A percentile compares a stretch with the other conserved stretches of the same genome.
Evolutionary conservation across 495 filamentous ascomycete species (phyloP).

Genomic region (Penicillium tannophilum): DNA sequence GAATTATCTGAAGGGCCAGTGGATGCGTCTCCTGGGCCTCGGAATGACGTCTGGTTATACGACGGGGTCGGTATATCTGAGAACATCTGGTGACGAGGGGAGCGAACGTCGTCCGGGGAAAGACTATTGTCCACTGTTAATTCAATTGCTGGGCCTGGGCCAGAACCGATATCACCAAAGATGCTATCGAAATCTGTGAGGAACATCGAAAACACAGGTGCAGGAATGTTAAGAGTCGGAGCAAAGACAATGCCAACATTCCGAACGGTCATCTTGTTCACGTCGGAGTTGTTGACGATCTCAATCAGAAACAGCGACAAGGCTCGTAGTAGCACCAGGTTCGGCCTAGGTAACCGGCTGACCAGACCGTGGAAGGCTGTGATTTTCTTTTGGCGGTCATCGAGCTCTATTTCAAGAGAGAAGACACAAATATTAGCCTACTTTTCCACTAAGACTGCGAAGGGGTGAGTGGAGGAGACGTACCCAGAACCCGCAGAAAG

Average conservation of each 20-base stretch:
- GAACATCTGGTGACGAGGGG: conserved; percentile 69
- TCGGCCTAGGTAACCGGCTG: conserved; percentile 76
- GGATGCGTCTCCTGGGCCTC: conserved; percentile 21
- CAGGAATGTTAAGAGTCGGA: conserved; percentile 96
- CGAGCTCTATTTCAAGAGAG: conserved; percentile 49
- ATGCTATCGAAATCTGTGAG: conserved; percentile 87
- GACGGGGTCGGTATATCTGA: conserved; percentile 67
- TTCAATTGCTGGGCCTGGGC: conserved; percentile 35
- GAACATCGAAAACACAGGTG: conserved; percentile 91
- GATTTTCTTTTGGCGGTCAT: conserved; percentile 75
- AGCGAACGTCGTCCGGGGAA: conserved; percentile 62
- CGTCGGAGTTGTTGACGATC: conserved; percentile 83
- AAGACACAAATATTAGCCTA: conserved; percentile 11
- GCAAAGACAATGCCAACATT: conserved; percentile 99
- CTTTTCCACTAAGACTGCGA: background rate
- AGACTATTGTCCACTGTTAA: conserved; percentile 46
- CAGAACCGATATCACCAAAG: conserved; percentile 60
- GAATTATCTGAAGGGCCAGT: conserved; percentile 20
- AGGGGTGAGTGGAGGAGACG: conserved; percentile 25
- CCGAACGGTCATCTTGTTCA: conserved; percentile 97
- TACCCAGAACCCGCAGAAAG: conserved; percentile 83
- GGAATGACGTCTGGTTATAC: conserved; percentile 63
- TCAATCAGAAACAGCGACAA: conserved; percentile 83
- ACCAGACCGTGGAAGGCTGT: conserved; percentile 83
- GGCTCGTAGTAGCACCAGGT: conserved; percentile 76